A percentile compares a stretch with the other conserved stretches of the same genome.
Conservation (phyloP, 495 filamentous ascomycete species). For the Hapsidospora chrysogenum region DNA sequence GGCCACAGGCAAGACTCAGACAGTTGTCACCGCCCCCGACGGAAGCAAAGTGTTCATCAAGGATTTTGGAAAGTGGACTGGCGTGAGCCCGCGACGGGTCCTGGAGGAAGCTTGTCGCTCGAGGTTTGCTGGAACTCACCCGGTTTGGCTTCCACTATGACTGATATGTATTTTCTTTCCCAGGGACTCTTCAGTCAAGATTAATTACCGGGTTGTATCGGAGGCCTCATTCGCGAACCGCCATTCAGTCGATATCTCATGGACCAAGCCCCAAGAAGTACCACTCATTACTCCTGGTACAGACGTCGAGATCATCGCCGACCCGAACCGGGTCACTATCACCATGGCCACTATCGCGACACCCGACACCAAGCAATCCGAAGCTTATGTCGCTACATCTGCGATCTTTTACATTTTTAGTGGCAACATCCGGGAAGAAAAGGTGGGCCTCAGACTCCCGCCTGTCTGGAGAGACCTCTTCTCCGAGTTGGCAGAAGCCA, state of each 20-base stretch:
- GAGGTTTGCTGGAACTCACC: slow-evolving; percentile 32
- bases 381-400: slow-evolving; percentile 67
- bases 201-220: slow-evolving; percentile 52
- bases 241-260: slow-evolving; percentile 54
- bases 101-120: slow-evolving; percentile 79
- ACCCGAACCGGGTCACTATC: slow-evolving; percentile 28
- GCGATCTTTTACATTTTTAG: slow-evolving; percentile 69
- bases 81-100: slow-evolving; percentile 50
- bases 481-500: slow-evolving; percentile 54
- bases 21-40: slow-evolving; percentile 30
- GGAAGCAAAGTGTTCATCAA: slow-evolving; percentile 41
- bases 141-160: neutral
- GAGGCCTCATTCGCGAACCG: slow-evolving; percentile 55
- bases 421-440: slow-evolving; percentile 66
- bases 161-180: too few species aligned
- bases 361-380: slow-evolving; percentile 62
- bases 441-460: slow-evolving; percentile 62
- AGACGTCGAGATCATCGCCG: slow-evolving; percentile 25
- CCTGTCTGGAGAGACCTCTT: slow-evolving; percentile 72
- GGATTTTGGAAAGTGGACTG: slow-evolving; percentile 70
- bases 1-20: slow-evolving; percentile 31
- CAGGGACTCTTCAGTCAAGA: slow-evolving; percentile 49
- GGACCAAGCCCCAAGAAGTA: slow-evolving; percentile 61
- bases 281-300: slow-evolving; percentile 20
- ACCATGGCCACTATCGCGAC: slow-evolving; percentile 66